These are phyloP conservation scores for Trichomonas vaginalis DNA, from an alignment of 208 protist genomes.

Conservation along the genomic window DNA sequence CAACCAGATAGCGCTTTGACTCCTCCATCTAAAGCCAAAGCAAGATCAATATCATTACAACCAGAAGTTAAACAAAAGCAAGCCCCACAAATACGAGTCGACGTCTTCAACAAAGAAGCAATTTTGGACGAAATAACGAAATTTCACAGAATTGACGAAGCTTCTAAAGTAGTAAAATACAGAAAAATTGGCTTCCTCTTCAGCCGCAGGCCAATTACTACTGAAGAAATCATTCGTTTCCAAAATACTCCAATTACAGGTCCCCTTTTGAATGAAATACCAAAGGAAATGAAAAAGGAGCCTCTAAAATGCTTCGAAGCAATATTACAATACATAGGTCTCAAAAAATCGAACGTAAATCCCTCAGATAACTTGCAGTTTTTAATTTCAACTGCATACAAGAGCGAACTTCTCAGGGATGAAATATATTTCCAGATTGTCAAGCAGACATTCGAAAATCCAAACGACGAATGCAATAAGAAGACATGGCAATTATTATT, in stretches of 20 bases:
- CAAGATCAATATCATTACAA: too few relatives aligned
- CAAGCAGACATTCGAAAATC: not conserved
- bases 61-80: too few relatives aligned
- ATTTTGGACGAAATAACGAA: not conserved
- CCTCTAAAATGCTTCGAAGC: not conserved
- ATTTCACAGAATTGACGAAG: not conserved
- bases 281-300: not conserved
- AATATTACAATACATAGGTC: not conserved
- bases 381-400: not conserved
- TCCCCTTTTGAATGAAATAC: not conserved
- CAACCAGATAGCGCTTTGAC: too few relatives aligned
- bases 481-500: conserved; percentile 3
- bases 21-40: too few relatives aligned
- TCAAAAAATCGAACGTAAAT: not conserved
- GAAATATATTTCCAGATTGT: not conserved
- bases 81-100: not conserved
- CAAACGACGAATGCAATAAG: not conserved
- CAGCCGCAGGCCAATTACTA: not conserved
- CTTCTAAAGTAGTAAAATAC: not conserved
- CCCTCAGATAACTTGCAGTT: too few relatives aligned
- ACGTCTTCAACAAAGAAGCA: not conserved
- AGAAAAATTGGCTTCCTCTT: not conserved
- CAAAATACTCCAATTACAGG: not conserved
- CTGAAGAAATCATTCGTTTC: not conserved
- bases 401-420: not conserved